Base-by-base conservation (phyloP, 2,329 filamentous ascomycete species). In the Diaporthe citrichinensis region DNA sequence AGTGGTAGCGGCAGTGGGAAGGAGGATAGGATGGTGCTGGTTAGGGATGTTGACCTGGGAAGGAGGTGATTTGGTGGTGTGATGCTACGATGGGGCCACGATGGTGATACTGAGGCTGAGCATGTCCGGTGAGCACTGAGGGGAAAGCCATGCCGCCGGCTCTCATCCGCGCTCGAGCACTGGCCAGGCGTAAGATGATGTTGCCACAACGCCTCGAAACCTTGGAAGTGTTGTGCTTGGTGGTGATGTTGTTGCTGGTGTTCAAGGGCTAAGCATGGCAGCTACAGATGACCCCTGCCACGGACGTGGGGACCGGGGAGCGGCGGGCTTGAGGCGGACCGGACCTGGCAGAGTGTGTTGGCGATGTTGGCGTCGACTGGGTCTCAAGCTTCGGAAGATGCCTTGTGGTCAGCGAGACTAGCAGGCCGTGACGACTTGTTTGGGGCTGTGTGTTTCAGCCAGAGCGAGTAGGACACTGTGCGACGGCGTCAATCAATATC, bases 1-100 rank as follows among this genome's bases (percentile, higher is more conserved):
- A 78, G 80, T 31, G 80, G 74, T 17, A 80, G 78, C 34, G 82
- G 78, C 46, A 74, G 67, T 36, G 78, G 76, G 46, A 76, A 71
- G 25, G 71, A 82, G 12, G 84, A 83, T 46, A 83, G 85, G 71
- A 86, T 92, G 87, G 86, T 91, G 71, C 78, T 86, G 74, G 90
- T 91, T 51, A 86, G 86, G 79, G 84, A 86, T 73, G 81, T 92
- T 72, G 88, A 90, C 78, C 83, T 92, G 76, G 90, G 90, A 25
- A 84, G 86, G 78, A 69, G 71, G 73, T 76, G 53, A 68, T 34
- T 51, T 65, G 31, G 39, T 28, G 28, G 65, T 12, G 28, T 62
- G 25, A 39, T 73, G 41, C n/a, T 17, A 57, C 71, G 49, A 68
- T n/a, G 79, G 79, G 76, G 46, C 72, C 62, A 57, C 53, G 41